A percentile compares a stretch with the other conserved stretches of the same genome.
Evolutionary conservation across 345 rosid genomes (phyloP).

Genomic region (Eucalyptus albens): DNA sequence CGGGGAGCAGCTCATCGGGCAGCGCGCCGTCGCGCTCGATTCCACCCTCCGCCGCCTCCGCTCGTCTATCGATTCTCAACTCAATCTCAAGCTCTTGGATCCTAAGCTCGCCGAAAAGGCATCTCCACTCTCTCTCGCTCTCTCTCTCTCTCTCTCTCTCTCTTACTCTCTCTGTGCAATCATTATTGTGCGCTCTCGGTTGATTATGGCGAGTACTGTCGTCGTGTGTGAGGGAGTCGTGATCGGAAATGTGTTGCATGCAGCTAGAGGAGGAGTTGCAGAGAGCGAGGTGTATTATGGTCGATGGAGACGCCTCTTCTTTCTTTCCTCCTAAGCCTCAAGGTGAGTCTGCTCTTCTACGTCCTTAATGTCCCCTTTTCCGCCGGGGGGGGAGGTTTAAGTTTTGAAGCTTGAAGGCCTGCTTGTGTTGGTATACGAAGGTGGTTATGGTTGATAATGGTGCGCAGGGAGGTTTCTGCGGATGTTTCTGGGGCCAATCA

Average conservation of each 20-base stretch:
- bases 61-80: constrained; percentile 27
- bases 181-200: neutral
- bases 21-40: constrained; percentile 56
- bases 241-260: neutral
- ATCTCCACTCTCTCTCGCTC: neutral
- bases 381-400: no score
- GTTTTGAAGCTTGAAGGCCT: neutral
- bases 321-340: constrained; percentile 68
- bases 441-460: neutral
- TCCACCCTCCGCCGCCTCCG: constrained; percentile 61
- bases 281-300: constrained; percentile 54
- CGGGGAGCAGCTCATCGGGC: constrained; percentile 66
- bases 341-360: constrained; percentile 13
- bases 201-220: neutral
- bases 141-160: neutral
- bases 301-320: constrained; percentile 79
- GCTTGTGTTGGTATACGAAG: neutral
- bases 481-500: constrained; percentile 92
- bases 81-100: constrained; percentile 13
- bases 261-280: constrained; percentile 89
- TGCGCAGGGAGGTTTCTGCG: constrained; percentile 49
- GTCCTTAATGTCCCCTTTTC: neutral
- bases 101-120: constrained; percentile 59
- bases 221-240: neutral
- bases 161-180: neutral